These are phyloP conservation scores for Colletotrichum karsti DNA, from an alignment of 2,329 filamentous ascomycete species.

Conservation along the genomic window DNA sequence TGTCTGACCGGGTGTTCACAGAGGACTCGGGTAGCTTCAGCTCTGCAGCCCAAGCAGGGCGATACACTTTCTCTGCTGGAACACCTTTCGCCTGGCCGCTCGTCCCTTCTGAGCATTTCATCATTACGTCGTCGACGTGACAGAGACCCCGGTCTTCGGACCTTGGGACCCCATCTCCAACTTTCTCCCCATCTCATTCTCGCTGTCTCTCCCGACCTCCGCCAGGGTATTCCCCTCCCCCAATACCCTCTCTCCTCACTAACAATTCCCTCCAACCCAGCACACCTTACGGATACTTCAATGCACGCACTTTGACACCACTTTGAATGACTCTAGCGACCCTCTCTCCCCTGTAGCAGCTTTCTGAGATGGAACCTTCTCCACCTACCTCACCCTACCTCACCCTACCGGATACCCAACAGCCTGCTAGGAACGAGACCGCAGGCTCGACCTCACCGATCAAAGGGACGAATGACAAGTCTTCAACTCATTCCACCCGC, in stretches of 20 bases:
- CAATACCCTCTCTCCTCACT: background rate
- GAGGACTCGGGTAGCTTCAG: background rate
- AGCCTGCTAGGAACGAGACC: background rate
- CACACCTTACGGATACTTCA: background rate
- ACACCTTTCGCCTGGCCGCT: conserved; percentile 21
- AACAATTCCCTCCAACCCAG: too few species aligned
- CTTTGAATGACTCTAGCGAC: conserved; percentile 14
- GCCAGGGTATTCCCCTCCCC: background rate
- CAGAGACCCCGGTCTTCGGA: conserved; percentile 11
- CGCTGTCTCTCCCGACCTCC: background rate
- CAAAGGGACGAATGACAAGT: background rate
- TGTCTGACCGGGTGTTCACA: too few species aligned
- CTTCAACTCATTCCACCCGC: conserved; percentile 11
- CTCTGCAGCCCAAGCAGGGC: background rate
- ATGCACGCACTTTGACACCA: conserved; percentile 5
- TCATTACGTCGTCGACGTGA: conserved; percentile 5
- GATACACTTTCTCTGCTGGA: conserved; percentile 11
- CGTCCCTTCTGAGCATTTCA: conserved; percentile 17
- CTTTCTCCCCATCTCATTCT: background rate
- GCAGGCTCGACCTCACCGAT: background rate
- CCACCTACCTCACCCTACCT: background rate
- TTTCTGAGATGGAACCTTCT: conserved; percentile 14
- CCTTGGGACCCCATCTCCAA: conserved; percentile 1
- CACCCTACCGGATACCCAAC: background rate
- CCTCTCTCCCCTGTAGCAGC: conserved; percentile 15